phyloP scores from a whole-genome alignment of 1,284 basidiomycete genomes.

The Rhodotorula mucilaginosa region DNA sequence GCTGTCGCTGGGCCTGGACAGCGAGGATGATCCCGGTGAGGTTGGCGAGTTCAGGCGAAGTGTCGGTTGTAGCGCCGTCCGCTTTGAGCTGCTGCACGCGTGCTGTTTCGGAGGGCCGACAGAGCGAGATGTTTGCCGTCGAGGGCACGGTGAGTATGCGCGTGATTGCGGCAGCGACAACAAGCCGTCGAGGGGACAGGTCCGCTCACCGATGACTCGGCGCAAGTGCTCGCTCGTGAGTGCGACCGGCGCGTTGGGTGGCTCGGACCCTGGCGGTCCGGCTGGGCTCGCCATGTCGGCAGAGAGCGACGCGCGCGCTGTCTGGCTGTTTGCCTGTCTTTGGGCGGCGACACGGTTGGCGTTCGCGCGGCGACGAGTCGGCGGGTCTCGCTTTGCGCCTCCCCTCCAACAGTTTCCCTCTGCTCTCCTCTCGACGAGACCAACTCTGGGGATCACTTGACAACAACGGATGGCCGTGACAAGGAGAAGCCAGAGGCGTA shows the following conservation, averaged over 20 bases:
- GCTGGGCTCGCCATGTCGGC: background rate
- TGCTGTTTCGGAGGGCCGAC: slow-evolving; percentile 1
- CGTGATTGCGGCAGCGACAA: background rate
- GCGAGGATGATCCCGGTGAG: slow-evolving; percentile 49
- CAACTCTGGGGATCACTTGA: too few species aligned
- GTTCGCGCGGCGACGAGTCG: background rate
- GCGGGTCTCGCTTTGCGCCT: background rate
- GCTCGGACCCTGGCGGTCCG: background rate
- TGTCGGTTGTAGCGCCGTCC: slow-evolving; percentile 48
- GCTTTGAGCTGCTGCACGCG: slow-evolving; percentile 50
- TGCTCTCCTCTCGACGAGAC: too few species aligned
- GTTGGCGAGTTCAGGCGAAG: slow-evolving; percentile 48
- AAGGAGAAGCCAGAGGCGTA: too few species aligned
- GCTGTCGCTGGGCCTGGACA: slow-evolving; percentile 32
- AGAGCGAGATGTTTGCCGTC: background rate
- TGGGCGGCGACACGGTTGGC: background rate
- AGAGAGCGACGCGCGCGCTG: too few species aligned
- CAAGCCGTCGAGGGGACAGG: background rate
- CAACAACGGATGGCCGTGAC: too few species aligned
- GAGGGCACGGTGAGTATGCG: too few species aligned
- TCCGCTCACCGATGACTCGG: slow-evolving; percentile 4
- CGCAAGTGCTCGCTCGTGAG: slow-evolving; percentile 2
- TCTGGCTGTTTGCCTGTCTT: background rate
- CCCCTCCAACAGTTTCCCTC: too few species aligned
- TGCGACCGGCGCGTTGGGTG: background rate